Percentiles rank a stretch among this genome's conserved stretches.
Conservation (phyloP, 1,139 yeast genomes). For the Pichia sp. region DNA sequence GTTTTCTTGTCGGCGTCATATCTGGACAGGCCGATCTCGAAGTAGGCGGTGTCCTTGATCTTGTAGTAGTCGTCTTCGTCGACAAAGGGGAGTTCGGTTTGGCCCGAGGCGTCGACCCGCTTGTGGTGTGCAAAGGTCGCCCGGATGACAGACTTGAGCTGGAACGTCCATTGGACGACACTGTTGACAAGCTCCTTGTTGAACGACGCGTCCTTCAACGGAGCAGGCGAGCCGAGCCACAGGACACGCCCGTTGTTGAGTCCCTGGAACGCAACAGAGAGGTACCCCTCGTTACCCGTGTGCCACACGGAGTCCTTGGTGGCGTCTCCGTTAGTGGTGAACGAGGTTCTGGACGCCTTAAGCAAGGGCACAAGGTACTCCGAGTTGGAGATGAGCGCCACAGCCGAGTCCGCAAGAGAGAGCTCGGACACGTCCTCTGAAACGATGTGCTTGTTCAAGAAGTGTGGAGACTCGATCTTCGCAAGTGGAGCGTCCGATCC, state of each 20-base stretch:
- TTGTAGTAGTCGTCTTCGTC: slow-evolving; percentile 43
- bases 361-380: slow-evolving; percentile 68
- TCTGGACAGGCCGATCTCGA: slow-evolving; percentile 63
- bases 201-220: slow-evolving; percentile 39
- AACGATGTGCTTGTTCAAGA: background rate
- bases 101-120: slow-evolving; percentile 40
- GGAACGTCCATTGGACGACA: slow-evolving; percentile 71
- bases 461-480: background rate
- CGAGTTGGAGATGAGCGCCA: slow-evolving; percentile 55
- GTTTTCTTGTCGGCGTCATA: slow-evolving; percentile 41
- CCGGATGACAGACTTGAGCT: slow-evolving; percentile 56
- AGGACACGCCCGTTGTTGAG: slow-evolving; percentile 70
- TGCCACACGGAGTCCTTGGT: slow-evolving; percentile 65
- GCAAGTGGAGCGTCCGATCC: slow-evolving; percentile 11
- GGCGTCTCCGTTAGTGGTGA: slow-evolving; percentile 36
- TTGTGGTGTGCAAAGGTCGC: slow-evolving; percentile 48
- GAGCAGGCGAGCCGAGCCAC: slow-evolving; percentile 70
- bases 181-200: slow-evolving; percentile 38
- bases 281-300: slow-evolving; percentile 72
- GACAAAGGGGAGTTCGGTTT: slow-evolving; percentile 11
- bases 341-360: slow-evolving; percentile 64
- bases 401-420: slow-evolving; percentile 38
- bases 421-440: background rate
- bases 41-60: slow-evolving; percentile 63
- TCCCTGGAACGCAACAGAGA: slow-evolving; percentile 81